A percentile compares a stretch with the other conserved stretches of the same genome.
phyloP scores from a whole-genome alignment of 106 monocot species.

The Apostasia shenzhenica region DNA sequence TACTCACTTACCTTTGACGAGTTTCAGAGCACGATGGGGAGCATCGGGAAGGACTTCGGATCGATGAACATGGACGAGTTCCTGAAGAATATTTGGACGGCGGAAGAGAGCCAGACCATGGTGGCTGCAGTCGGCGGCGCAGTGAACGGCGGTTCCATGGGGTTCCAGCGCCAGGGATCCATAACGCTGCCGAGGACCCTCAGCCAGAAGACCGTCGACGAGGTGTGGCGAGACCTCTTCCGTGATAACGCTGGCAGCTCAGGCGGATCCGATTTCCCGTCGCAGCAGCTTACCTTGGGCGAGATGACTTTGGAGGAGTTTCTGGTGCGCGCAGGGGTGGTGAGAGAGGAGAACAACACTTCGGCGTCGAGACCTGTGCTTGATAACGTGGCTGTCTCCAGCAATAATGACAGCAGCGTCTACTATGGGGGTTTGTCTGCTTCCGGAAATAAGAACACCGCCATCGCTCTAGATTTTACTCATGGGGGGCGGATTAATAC shows the following conservation, averaged over 20 bases:
- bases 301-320: constrained; percentile 86
- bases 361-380: not conserved
- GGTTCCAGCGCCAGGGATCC: constrained; percentile 36
- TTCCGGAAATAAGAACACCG: not conserved
- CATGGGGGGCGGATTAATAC: not conserved
- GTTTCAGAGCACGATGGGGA: constrained; percentile 56
- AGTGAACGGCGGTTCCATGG: not conserved
- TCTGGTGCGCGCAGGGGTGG: constrained; percentile 55
- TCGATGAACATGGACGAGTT: constrained; percentile 91
- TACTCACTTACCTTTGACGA: constrained; percentile 76
- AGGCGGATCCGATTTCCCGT: constrained; percentile 2
- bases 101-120: constrained; percentile 54
- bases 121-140: constrained; percentile 7
- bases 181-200: constrained; percentile 34
- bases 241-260: constrained; percentile 1
- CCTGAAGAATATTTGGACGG: constrained; percentile 57
- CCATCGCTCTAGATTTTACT: constrained; percentile 3
- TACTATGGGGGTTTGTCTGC: constrained; percentile 17
- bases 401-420: not conserved
- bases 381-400: not conserved
- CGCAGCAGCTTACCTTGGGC: constrained; percentile 41
- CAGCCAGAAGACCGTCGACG: constrained; percentile 73
- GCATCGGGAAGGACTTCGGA: constrained; percentile 63
- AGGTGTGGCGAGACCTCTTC: constrained; percentile 70
- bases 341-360: constrained; percentile 32